These are phyloP conservation scores for Crithidia mellificae DNA, from an alignment of 208 protist genomes.

Conservation along the genomic window DNA sequence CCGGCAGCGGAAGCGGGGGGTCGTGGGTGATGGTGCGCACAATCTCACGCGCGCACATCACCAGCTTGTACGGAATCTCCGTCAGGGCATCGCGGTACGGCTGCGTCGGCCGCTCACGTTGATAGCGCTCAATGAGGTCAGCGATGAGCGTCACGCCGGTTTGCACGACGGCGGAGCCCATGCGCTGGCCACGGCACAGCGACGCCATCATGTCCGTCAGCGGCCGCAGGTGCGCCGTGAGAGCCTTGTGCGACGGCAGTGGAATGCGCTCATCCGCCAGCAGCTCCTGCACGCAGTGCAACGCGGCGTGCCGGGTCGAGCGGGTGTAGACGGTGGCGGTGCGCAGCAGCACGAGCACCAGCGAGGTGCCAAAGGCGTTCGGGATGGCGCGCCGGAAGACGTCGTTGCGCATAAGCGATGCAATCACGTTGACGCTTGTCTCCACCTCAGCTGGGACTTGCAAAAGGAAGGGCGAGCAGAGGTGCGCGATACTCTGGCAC, in stretches of 20 bases:
- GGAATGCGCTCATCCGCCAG: conserved; percentile 49
- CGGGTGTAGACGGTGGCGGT: conserved; percentile 68
- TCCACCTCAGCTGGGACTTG: conserved; percentile 45
- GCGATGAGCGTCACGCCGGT: conserved; percentile 81
- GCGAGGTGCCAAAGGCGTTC: conserved; percentile 53
- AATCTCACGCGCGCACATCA: conserved; percentile 59
- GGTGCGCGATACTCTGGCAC: conserved; percentile 51
- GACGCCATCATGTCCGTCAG: conserved; percentile 73
- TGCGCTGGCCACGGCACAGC: conserved; percentile 67
- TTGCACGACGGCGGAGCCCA: conserved; percentile 76
- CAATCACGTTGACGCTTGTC: conserved; percentile 51
- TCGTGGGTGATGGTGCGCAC: conserved; percentile 56
- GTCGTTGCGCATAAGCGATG: conserved; percentile 42
- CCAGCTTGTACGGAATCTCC: conserved; percentile 76
- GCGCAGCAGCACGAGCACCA: conserved; percentile 64
- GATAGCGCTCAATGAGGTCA: conserved; percentile 76
- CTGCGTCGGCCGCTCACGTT: conserved; percentile 37
- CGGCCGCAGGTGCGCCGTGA: conserved; percentile 61
- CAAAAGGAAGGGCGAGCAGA: conserved; percentile 42
- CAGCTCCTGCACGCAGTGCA: conserved; percentile 76
- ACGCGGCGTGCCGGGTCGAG: conserved; percentile 64
- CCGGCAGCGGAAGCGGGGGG: conserved; percentile 70
- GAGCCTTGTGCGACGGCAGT: conserved; percentile 58
- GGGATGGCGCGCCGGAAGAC: conserved; percentile 37
- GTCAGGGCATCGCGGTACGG: conserved; percentile 23